phyloP scores from a whole-genome alignment of 2,329 filamentous ascomycete genomes.

The Cephalotrichum gorgonifer region DNA sequence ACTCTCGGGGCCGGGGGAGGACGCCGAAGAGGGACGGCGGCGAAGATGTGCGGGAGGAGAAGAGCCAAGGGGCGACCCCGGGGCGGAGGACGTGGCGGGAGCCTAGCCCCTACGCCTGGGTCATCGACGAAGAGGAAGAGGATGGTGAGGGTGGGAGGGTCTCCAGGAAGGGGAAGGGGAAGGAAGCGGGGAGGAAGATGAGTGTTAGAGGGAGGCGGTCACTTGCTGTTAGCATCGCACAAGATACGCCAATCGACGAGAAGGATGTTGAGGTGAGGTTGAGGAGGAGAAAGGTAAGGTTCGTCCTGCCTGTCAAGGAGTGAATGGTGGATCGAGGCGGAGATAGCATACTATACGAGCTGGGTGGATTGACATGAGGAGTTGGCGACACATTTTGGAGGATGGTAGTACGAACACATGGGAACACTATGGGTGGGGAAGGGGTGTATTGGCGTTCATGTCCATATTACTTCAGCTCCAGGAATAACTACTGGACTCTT shows the following conservation, averaged over 20 bases:
- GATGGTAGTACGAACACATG: no score
- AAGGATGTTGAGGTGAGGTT: not conserved
- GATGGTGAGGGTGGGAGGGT: not conserved
- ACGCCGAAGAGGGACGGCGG: not conserved
- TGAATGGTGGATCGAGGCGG: not conserved
- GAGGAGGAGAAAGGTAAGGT: constrained; percentile 3
- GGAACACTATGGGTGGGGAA: no score
- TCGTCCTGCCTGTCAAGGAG: not conserved
- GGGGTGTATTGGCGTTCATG: no score
- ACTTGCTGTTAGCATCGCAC: not conserved
- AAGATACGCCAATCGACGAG: not conserved
- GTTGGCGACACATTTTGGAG: no score
- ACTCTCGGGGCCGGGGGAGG: not conserved
- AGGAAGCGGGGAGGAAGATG: not conserved
- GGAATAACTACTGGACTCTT: no score
- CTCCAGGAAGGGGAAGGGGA: not conserved
- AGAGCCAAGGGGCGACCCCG: not conserved
- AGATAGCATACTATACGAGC: no score
- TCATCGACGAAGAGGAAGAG: constrained; percentile 1
- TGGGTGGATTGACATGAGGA: not conserved
- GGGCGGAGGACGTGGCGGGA: not conserved
- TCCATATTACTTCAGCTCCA: not conserved
- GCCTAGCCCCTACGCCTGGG: constrained; percentile 3
- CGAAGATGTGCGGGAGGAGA: not conserved
- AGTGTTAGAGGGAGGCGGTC: not conserved